Conservation (phyloP, 75 land plant species). For the Pseudotsuga menziesii region DNA sequence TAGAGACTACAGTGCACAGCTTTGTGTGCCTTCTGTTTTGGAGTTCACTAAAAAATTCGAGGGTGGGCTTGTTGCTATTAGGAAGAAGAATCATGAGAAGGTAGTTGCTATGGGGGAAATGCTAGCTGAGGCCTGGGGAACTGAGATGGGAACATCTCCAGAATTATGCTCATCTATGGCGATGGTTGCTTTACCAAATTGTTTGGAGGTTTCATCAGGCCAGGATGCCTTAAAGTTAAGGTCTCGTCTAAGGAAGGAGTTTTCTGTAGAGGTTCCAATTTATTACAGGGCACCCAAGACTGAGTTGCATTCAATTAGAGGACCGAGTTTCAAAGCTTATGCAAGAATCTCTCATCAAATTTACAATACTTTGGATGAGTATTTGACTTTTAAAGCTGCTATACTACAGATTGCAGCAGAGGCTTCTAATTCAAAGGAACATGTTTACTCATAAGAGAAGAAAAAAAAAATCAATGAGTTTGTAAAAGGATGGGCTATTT, state of each 20-base stretch:
- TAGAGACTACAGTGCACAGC: conserved; percentile 86
- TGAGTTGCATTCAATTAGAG: background rate
- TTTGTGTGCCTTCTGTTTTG: conserved; percentile 65
- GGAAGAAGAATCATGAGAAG: conserved; percentile 56
- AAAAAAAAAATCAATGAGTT: no score
- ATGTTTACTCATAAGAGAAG: no score
- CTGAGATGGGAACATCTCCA: conserved; percentile 66
- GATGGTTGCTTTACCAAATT: conserved; percentile 79
- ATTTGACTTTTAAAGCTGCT: conserved; percentile 63
- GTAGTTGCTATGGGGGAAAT: conserved; percentile 80
- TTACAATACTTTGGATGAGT: conserved; percentile 72
- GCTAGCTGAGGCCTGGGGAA: conserved; percentile 85
- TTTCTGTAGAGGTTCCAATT: conserved; percentile 71
- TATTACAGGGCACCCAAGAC: conserved; percentile 32
- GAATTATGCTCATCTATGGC: conserved; percentile 77
- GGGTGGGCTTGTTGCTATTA: conserved; percentile 65
- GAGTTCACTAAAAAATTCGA: conserved; percentile 60
- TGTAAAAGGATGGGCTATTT: no score
- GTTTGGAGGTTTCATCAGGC: conserved; percentile 31
- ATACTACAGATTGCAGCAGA: conserved; percentile 41
- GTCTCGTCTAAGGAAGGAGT: conserved; percentile 49
- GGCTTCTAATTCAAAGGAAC: no score
- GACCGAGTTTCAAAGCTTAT: conserved; percentile 49
- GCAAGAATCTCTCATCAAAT: conserved; percentile 90
- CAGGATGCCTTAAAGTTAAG: conserved; percentile 69